Percentiles rank a stretch among this genome's conserved stretches.
phyloP scores from a whole-genome alignment of 371 early-diverging fungal genomes.

The Dentiscutata heterogama region DNA sequence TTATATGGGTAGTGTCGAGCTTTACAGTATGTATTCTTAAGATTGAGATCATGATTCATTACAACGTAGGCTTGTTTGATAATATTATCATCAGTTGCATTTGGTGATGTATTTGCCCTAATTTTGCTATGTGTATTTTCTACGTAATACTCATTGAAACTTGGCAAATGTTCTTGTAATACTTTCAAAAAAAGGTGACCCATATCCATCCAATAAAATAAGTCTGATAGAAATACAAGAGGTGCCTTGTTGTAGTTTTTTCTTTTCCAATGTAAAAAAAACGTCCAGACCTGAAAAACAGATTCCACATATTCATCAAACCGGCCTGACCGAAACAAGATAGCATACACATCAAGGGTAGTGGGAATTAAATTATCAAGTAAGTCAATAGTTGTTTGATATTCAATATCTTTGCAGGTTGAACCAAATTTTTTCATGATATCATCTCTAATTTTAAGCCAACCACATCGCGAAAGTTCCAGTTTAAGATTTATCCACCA shows the following conservation, averaged over 20 bases:
- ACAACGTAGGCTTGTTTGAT: neutral
- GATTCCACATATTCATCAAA: constrained; percentile 26
- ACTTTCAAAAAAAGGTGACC: constrained; percentile 6
- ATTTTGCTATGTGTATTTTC: constrained; percentile 29
- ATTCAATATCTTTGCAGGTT: neutral
- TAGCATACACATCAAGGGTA: constrained; percentile 9
- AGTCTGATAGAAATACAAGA: constrained; percentile 32
- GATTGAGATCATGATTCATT: neutral
- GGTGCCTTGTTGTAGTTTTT: constrained; percentile 25
- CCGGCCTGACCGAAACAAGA: neutral
- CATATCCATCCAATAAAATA: constrained; percentile 36
- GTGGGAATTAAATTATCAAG: constrained; percentile 10
- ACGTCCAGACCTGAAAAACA: neutral
- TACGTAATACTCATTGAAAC: constrained; percentile 22
- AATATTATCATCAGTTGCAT: neutral
- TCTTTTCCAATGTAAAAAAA: neutral
- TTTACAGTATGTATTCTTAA: no score
- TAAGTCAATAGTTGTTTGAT: neutral
- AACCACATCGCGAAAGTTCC: no score
- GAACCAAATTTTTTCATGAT: no score
- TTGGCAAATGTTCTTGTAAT: neutral
- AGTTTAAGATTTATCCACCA: neutral
- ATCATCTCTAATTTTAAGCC: no score
- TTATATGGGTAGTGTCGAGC: no score
- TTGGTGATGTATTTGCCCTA: neutral